Conservation (phyloP, 768 basidiomycete species). For the Tremella fuciformis region DNA sequence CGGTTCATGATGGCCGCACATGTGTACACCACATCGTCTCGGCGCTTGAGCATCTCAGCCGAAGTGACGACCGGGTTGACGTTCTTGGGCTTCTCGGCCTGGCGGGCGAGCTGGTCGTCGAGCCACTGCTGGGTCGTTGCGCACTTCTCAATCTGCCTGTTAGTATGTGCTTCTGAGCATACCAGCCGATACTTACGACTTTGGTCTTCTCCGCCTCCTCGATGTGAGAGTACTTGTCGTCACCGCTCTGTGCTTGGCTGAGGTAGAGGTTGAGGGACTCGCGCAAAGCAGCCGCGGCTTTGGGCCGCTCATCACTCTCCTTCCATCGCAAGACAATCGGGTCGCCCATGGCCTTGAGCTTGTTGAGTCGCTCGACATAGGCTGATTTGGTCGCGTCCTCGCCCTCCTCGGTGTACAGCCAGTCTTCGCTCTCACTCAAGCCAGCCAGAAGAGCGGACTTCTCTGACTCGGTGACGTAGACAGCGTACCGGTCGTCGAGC, state of each 20-base stretch:
- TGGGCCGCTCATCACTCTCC: constrained; percentile 76
- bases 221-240: constrained; percentile 87
- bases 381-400: constrained; percentile 94
- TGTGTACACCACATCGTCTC: constrained; percentile 87
- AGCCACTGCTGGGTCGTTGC: constrained; percentile 93
- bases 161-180: too few relatives aligned
- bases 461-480: constrained; percentile 71
- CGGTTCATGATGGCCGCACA: constrained; percentile 83
- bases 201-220: constrained; percentile 58
- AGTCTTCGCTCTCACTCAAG: constrained; percentile 81
- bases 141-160: constrained; percentile 76
- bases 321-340: constrained; percentile 77
- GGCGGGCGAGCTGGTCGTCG: constrained; percentile 81
- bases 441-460: constrained; percentile 70
- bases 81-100: constrained; percentile 85
- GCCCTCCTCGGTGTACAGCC: constrained; percentile 94
- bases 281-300: constrained; percentile 69
- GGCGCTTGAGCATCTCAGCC: constrained; percentile 81
- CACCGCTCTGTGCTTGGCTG: constrained; percentile 66
- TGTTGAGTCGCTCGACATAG: constrained; percentile 80
- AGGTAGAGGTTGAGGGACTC: constrained; percentile 86
- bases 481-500: constrained; percentile 79
- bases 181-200: constrained; percentile 43
- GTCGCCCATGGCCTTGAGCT: constrained; percentile 80
- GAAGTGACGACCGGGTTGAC: constrained; percentile 77